A percentile compares a stretch with the other conserved stretches of the same genome.
phyloP scores from a whole-genome alignment of 1,139 yeast species.

The Ogataea hybrid region DNA sequence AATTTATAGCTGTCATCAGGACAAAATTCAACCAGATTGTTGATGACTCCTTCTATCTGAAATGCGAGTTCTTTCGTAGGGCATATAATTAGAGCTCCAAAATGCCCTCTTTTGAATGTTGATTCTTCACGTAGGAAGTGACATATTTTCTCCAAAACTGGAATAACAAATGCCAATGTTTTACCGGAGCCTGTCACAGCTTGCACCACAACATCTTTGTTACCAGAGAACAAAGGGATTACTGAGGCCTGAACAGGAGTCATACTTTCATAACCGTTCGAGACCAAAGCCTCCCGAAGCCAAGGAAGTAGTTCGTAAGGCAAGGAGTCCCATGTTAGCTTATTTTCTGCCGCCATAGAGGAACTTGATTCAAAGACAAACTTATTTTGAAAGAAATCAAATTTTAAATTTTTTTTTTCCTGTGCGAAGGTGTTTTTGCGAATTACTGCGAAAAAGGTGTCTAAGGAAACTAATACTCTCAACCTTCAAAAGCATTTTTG shows the following conservation, averaged over 20 bases:
- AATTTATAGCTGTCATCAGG: conserved; percentile 47
- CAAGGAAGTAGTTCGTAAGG: conserved; percentile 38
- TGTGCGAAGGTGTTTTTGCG: no score
- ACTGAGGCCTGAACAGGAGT: no score
- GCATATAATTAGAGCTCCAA: conserved; percentile 70
- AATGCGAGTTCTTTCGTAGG: conserved; percentile 93
- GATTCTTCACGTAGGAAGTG: conserved; percentile 28
- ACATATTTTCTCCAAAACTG: conserved; percentile 67
- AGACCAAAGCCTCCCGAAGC: conserved; percentile 59
- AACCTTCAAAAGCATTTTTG: no score
- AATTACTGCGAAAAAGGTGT: no score
- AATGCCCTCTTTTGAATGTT: conserved; percentile 52
- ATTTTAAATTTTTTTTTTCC: background rate
- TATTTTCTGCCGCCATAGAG: background rate
- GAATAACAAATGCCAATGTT: conserved; percentile 83
- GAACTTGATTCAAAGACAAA: background rate
- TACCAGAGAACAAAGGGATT: no score
- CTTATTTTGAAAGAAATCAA: background rate
- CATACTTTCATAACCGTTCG: conserved; percentile 74
- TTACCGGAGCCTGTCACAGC: conserved; percentile 98
- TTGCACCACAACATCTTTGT: conserved; percentile 95
- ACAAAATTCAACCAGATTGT: conserved; percentile 54
- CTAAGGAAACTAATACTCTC: no score
- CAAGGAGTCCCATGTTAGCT: conserved; percentile 23
- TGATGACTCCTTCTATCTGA: conserved; percentile 72